phyloP scores from a whole-genome alignment of 2,329 filamentous ascomycete species.

The Xylogone sp. region DNA sequence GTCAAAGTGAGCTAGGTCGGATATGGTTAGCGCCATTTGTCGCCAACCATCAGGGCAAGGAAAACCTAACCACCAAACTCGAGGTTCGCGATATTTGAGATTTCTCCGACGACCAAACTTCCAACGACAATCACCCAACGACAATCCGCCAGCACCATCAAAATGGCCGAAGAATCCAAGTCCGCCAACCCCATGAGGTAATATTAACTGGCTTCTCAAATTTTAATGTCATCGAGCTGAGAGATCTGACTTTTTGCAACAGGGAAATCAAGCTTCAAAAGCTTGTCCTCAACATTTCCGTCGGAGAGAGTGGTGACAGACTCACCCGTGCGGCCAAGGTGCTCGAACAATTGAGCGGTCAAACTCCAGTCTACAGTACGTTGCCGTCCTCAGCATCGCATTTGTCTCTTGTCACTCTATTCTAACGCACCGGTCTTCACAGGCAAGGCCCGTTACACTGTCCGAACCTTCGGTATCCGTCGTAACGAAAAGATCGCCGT shows the following conservation, averaged over 20 bases:
- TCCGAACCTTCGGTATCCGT: conserved; percentile 99
- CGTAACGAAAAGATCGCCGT: conserved; percentile 99
- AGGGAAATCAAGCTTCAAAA: conserved; percentile 98
- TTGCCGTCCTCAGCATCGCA: conserved; percentile 16
- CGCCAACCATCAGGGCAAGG: conserved; percentile 1
- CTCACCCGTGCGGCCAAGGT: conserved; percentile 99
- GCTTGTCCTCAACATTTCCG: conserved; percentile 99
- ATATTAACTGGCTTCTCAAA: not conserved
- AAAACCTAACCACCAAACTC: conserved; percentile 1
- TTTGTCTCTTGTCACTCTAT: too few relatives aligned
- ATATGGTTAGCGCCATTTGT: not conserved
- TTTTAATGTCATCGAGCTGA: not conserved
- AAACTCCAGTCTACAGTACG: conserved; percentile 99
- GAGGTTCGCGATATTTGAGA: not conserved
- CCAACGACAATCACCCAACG: conserved; percentile 14
- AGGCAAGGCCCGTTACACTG: conserved; percentile 99
- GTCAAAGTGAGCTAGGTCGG: not conserved
- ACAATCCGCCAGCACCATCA: conserved; percentile 17
- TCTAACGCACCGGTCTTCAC: conserved; percentile 16
- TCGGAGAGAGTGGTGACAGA: conserved; percentile 99
- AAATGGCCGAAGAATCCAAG: conserved; percentile 72
- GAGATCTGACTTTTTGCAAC: not conserved
- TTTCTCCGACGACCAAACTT: not conserved
- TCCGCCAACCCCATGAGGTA: conserved; percentile 86
- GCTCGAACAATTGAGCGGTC: conserved; percentile 98